Evolutionary conservation across 2,329 filamentous ascomycete species (phyloP).

Genomic region (Verticillium alfalfae): DNA sequence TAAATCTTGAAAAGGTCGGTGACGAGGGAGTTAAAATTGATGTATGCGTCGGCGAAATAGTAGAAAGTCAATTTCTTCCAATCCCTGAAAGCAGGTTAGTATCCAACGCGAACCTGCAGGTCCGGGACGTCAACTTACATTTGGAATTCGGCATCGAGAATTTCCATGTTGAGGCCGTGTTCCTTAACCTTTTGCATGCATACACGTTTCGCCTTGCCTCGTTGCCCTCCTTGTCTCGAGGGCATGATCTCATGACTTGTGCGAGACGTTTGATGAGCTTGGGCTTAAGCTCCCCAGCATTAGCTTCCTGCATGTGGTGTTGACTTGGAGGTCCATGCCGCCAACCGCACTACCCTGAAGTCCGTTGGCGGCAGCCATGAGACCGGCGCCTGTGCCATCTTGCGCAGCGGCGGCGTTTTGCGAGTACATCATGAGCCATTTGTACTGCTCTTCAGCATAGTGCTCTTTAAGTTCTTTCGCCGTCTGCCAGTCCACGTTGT

Average conservation of each 20-base stretch:
- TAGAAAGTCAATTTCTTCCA: conserved; percentile 99
- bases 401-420: conserved; percentile 63
- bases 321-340: conserved; percentile 70
- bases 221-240: conserved; percentile 95
- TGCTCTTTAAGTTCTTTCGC: conserved; percentile 88
- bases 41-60: conserved; percentile 96
- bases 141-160: conserved; percentile 96
- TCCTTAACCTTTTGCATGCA: conserved; percentile 96
- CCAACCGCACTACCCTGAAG: conserved; percentile 67
- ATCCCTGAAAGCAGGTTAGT: conserved; percentile 55
- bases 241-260: conserved; percentile 85
- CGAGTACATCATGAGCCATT: conserved; percentile 98
- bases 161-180: conserved; percentile 95
- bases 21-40: conserved; percentile 97
- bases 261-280: conserved; percentile 96
- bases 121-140: conserved; percentile 59
- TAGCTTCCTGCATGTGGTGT: conserved; percentile 67
- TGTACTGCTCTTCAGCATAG: conserved; percentile 92
- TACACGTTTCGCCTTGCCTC: conserved; percentile 97
- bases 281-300: conserved; percentile 75
- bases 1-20: conserved; percentile 99
- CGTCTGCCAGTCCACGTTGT: conserved; percentile 80
- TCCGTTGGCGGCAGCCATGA: conserved; percentile 58
- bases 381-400: conserved; percentile 55
- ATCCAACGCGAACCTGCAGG: not conserved